These are phyloP conservation scores for Phytopythium litorale DNA, from an alignment of 352 stramenopile species.

Conservation along the genomic window DNA sequence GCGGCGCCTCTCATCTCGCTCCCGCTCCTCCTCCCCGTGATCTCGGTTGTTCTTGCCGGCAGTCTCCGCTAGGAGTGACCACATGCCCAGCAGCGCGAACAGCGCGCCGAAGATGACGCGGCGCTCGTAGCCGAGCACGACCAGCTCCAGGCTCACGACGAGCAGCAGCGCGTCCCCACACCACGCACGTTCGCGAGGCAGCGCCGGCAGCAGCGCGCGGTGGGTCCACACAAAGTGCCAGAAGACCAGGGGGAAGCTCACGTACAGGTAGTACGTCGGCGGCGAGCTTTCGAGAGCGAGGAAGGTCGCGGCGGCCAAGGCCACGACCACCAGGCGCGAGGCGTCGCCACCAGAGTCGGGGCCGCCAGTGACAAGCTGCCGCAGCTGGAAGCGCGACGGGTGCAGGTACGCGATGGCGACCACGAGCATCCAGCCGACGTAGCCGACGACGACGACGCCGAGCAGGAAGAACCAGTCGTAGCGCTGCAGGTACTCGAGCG, in stretches of 20 bases:
- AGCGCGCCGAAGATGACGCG: conserved; percentile 63
- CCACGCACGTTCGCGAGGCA: conserved; percentile 4
- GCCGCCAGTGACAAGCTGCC: conserved; percentile 11
- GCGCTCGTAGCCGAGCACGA: conserved; percentile 63
- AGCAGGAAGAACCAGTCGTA: conserved; percentile 86
- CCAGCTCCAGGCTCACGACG: conserved; percentile 52
- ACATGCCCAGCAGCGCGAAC: conserved; percentile 53
- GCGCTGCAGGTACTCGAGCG: conserved; percentile 73
- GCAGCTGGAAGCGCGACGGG: conserved; percentile 26
- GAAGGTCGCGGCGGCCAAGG: conserved; percentile 29
- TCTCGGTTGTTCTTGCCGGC: background rate
- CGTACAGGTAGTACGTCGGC: conserved; percentile 76
- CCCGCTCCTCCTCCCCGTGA: background rate
- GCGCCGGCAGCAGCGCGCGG: conserved; percentile 18
- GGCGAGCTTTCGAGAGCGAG: conserved; percentile 61
- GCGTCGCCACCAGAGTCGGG: background rate
- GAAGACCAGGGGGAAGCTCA: conserved; percentile 64
- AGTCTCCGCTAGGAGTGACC: conserved; percentile 22
- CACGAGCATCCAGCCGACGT: conserved; percentile 74
- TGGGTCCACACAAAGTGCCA: conserved; percentile 56
- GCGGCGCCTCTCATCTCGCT: background rate
- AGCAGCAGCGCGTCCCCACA: conserved; percentile 37
- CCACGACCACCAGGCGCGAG: conserved; percentile 16
- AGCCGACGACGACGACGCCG: conserved; percentile 67
- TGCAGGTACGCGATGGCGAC: conserved; percentile 53